Conservation (phyloP, 108 stramenopile species). For the Ochromonas danica region DNA sequence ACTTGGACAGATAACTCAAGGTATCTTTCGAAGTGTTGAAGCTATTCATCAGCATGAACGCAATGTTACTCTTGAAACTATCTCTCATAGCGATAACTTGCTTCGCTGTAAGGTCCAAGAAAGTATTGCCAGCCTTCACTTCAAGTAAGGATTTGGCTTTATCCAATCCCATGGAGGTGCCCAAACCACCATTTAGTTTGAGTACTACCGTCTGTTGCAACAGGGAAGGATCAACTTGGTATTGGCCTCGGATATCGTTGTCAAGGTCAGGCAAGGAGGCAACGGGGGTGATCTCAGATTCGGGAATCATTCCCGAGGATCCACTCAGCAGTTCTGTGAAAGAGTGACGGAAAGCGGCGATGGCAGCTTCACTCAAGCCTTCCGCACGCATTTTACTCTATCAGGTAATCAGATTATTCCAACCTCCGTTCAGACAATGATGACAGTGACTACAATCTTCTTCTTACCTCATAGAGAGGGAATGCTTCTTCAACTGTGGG, state of each 20-base stretch:
- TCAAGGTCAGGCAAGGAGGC: conserved; percentile 78
- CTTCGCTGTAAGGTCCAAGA: conserved; percentile 98
- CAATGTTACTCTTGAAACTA: conserved; percentile 81
- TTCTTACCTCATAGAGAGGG: too few relatives aligned
- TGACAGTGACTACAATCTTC: too few relatives aligned
- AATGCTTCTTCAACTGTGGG: too few relatives aligned
- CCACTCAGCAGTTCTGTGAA: conserved; percentile 69
- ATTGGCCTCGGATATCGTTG: conserved; percentile 56
- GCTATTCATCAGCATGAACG: conserved; percentile 99
- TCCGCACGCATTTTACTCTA: conserved; percentile 86
- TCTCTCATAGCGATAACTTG: conserved; percentile 91
- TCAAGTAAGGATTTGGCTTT: conserved; percentile 95
- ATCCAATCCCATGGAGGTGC: conserved; percentile 98
- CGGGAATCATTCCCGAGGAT: conserved; percentile 92
- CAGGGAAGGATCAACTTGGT: conserved; percentile 43
- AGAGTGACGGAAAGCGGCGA: conserved; percentile 60
- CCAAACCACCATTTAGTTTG: conserved; percentile 98
- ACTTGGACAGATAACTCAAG: conserved; percentile 74
- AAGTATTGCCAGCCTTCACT: conserved; percentile 95
- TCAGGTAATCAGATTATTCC: too few relatives aligned
- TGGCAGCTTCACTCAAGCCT: conserved; percentile 77
- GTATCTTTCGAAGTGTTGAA: conserved; percentile 96
- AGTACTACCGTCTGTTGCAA: conserved; percentile 88
- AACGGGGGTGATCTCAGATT: conserved; percentile 83
- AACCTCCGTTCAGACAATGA: too few relatives aligned